Evolutionary conservation across 495 filamentous ascomycete genomes (phyloP), one percentile per base, ranked within the genome.

Genomic region (Aspergillus egyptiacus): DNA sequence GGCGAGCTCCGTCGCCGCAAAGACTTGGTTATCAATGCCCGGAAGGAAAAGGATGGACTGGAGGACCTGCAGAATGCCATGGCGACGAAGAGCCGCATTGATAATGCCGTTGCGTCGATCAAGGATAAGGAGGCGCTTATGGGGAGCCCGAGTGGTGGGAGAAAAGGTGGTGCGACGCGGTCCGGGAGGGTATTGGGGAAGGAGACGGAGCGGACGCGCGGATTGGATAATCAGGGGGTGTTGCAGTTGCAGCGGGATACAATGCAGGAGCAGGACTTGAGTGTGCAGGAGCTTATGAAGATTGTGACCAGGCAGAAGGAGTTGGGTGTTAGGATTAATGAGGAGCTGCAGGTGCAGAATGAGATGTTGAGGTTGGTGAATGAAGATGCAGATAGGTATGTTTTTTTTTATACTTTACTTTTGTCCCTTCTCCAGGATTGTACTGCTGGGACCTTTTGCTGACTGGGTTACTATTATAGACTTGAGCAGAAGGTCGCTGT

Each of bases 141-240:
- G 19, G 63, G 57, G 17, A 45, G 44, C 23, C 52, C 52, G 18
- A 55, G 43, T 38, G 25, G 46, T 11, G 57, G 50, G 20, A 56
- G 62, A 17, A 61, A 58, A 36, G 64, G 58, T 15, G 55, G 65
- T 27, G 49, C 53, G n/a, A n/a, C n/a, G 7, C 53, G 65, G 37
- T 56, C 78, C 5, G 80, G 88, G 5, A 64, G 91, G 18, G 86
- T 96, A 3, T 72, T 97, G 5, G 94, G 94, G 0, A 83, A 84
- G 36, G 93, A 99, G 66, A 97, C 88, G 33, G 87, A 89, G 49
- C 74, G 77, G 48, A 97, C 93, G 36, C 70, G 91, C 31, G 90
- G 95, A 69, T 68, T 93, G 48, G 93, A 96, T 61, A 99, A 99
- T 59, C 69, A 80, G 24, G 93, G 91, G 0, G 85, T 99, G 32